Percentiles rank a stretch among this genome's conserved stretches.
phyloP scores from a whole-genome alignment of 345 rosid species.

The Lepidium aucheri region DNA sequence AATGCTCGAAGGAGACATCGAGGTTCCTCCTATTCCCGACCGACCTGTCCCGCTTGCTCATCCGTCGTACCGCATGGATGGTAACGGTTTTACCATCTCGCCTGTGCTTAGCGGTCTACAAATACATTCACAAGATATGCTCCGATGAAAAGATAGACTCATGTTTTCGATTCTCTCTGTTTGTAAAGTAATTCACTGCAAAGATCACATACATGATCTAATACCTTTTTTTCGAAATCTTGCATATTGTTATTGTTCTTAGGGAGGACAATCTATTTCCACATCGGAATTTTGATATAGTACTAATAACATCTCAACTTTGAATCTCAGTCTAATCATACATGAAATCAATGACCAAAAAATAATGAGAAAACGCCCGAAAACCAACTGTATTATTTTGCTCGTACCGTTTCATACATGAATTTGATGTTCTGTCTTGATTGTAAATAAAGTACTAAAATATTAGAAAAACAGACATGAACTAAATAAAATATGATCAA shows the following conservation, averaged over 20 bases:
- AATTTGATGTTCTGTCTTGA: too few relatives aligned
- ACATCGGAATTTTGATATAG: too few relatives aligned
- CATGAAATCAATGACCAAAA: too few relatives aligned
- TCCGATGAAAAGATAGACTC: slow-evolving; percentile 1
- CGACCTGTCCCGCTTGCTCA: slow-evolving; percentile 47
- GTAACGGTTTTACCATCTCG: slow-evolving; percentile 23
- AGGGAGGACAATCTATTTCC: too few relatives aligned
- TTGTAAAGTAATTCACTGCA: slow-evolving; percentile 8
- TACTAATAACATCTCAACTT: too few relatives aligned
- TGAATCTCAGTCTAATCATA: too few relatives aligned
- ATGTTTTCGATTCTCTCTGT: background rate
- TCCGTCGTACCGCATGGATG: slow-evolving; percentile 24
- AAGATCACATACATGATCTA: background rate
- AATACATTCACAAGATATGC: slow-evolving; percentile 21
- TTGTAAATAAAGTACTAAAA: too few relatives aligned
- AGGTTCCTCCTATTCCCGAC: slow-evolving; percentile 72
- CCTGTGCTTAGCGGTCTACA: slow-evolving; percentile 23
- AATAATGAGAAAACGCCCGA: too few relatives aligned
- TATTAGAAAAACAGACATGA: too few relatives aligned
- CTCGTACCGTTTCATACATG: too few relatives aligned
- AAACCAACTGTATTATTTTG: too few relatives aligned
- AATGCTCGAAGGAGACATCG: slow-evolving; percentile 90
- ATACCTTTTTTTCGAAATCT: background rate
- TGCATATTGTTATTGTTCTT: background rate
- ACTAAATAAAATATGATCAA: too few relatives aligned